Conservation (phyloP, 768 basidiomycete species). For the Termitomyces bulborhizus region DNA sequence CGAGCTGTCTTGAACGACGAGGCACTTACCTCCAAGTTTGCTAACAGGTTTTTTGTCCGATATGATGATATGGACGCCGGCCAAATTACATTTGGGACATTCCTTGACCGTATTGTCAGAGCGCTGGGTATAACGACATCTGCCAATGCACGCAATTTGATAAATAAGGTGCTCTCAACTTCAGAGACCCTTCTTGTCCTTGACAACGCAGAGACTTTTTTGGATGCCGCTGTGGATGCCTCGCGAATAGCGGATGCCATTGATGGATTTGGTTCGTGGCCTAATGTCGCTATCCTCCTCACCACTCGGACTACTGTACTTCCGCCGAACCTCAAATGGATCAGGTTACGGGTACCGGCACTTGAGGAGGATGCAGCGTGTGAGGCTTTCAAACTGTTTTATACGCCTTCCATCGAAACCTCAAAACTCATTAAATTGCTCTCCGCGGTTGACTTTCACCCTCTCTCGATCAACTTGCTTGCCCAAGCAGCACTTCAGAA, state of each 20-base stretch:
- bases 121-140: background rate
- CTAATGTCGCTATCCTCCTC: constrained; percentile 8
- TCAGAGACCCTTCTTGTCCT: constrained; percentile 9
- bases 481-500: constrained; percentile 12
- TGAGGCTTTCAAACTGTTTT: constrained; percentile 6
- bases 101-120: constrained; percentile 4
- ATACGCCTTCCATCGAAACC: background rate
- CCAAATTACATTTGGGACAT: constrained; percentile 1
- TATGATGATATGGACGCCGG: constrained; percentile 7
- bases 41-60: constrained; percentile 1
- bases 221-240: constrained; percentile 2
- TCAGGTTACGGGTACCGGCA: constrained; percentile 2
- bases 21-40: background rate
- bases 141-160: background rate
- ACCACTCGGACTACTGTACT: constrained; percentile 6
- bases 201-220: constrained; percentile 13
- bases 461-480: constrained; percentile 9
- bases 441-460: background rate
- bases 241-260: constrained; percentile 6
- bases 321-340: constrained; percentile 7
- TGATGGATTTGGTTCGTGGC: constrained; percentile 5
- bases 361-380: constrained; percentile 6
- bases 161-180: background rate
- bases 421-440: constrained; percentile 1
- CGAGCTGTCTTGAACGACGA: background rate